Base-by-base conservation (phyloP, 2,329 filamentous ascomycete species). In the Alternaria postmessia region DNA sequence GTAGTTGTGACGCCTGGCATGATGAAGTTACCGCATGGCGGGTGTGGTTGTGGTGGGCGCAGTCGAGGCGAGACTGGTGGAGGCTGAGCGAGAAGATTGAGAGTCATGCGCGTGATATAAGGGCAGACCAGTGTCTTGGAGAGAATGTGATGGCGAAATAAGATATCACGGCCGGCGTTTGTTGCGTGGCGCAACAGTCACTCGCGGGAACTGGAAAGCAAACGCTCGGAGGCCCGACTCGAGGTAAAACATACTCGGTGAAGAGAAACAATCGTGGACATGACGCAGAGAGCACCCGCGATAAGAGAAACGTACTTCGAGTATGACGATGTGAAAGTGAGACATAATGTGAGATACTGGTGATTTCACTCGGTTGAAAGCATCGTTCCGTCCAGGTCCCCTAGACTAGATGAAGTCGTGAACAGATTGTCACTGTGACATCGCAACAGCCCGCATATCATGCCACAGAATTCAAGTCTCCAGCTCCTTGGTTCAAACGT, bases 191-290 rank as follows among this genome's bases (percentile, higher is more conserved):
- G 34, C 38, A 16, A 26, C 12, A 38, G 24, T 52, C 28, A 24
- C 42, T 26, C 48, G 43, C 46, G 22, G 16, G n/a, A 4, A 54
- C 38, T 12, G 44, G 18, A 4, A 47, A 26, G 54, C 58, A 61
- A 63, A 62, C 61, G 39, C 51, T 38, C 28, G 11, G 0, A 30
- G 28, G 11, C 28, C 0, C 32, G 46, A 54, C 5, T 44, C 26
- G 55, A 41, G 39, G 48, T 62, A 43, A 64, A 59, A 46, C 41
- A 5, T 9, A 30, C 18, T 34, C 14, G 24, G 14, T 47, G 30
- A 8, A 24, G 1, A 36, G 41, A 38, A 24, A 32, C n/a, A 47
- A 20, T 8, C 36, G 42, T 11, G 36, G 20, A 47, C 12, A 51
- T 12, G 4, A 16, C 4, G 9, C 18, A 24, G 20, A 39, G 34